phyloP scores from a whole-genome alignment of 352 stramenopile genomes.

The Pythium scleroteichum region DNA sequence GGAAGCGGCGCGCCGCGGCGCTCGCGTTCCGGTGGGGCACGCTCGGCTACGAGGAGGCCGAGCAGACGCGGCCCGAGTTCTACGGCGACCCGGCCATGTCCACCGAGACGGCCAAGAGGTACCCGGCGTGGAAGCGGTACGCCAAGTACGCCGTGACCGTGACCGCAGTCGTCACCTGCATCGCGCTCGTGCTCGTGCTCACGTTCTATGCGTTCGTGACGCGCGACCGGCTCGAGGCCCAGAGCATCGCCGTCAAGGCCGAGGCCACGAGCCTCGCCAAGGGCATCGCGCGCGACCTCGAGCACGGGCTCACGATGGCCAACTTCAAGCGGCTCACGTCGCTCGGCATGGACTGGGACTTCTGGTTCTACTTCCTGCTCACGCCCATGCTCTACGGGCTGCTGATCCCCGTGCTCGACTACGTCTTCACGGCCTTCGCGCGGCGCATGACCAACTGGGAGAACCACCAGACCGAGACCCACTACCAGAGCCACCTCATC shows the following conservation, averaged over 20 bases:
- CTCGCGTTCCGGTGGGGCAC: conserved; percentile 91
- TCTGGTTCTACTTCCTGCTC: conserved; percentile 86
- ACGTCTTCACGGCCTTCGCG: conserved; percentile 86
- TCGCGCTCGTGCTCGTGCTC: conserved; percentile 53
- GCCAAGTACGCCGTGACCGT: conserved; percentile 79
- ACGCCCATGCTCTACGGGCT: conserved; percentile 87
- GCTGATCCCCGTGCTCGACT: conserved; percentile 78
- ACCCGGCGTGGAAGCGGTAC: conserved; percentile 72
- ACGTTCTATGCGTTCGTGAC: conserved; percentile 75
- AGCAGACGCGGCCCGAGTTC: conserved; percentile 85
- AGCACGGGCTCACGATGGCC: conserved; percentile 54
- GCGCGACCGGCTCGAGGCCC: conserved; percentile 68
- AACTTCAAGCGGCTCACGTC: conserved; percentile 49
- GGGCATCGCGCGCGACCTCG: conserved; percentile 42
- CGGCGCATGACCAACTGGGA: conserved; percentile 93
- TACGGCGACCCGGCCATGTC: conserved; percentile 46
- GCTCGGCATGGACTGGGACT: conserved; percentile 74
- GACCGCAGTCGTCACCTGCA: conserved; percentile 57
- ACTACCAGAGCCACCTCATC: conserved; percentile 92
- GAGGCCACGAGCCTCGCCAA: conserved; percentile 46
- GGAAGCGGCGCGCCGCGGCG: conserved; percentile 69
- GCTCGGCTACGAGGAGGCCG: conserved; percentile 85
- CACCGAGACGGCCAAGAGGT: conserved; percentile 42
- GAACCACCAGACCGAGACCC: conserved; percentile 88
- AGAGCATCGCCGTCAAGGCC: conserved; percentile 47